Evolutionary conservation across 139 green algal species (phyloP).

Genomic region (Closterium sp.): DNA sequence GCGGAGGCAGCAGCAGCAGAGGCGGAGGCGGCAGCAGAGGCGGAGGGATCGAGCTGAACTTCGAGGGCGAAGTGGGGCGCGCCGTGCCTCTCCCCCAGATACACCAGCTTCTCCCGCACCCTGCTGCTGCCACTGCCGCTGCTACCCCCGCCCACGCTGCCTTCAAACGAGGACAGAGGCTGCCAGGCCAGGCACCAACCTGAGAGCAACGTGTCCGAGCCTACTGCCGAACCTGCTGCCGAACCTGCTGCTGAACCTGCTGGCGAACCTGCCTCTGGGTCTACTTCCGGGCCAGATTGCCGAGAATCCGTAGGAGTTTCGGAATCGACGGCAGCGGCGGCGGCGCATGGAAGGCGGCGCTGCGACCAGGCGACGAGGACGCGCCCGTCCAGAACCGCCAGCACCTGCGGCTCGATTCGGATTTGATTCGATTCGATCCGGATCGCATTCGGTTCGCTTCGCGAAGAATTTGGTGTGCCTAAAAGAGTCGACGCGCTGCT

Average conservation of each 20-base stretch:
- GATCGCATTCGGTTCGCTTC: neutral
- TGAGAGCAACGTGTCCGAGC: neutral
- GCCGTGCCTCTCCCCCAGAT: slow-evolving; percentile 21
- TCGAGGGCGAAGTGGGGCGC: slow-evolving; percentile 23
- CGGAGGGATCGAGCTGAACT: neutral
- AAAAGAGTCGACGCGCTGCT: neutral
- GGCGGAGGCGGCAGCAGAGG: neutral
- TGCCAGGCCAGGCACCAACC: neutral
- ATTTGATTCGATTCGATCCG: neutral
- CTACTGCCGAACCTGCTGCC: neutral
- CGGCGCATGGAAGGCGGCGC: neutral
- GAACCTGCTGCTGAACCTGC: too few species aligned
- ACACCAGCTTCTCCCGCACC: slow-evolving; percentile 14
- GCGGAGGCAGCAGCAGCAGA: neutral
- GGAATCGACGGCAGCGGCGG: neutral
- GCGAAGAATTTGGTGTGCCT: neutral
- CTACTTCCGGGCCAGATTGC: too few species aligned
- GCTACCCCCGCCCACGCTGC: neutral
- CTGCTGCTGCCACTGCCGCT: neutral
- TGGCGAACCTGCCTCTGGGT: too few species aligned
- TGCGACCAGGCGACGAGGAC: neutral
- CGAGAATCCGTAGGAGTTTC: too few species aligned
- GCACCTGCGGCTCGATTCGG: neutral
- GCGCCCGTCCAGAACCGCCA: neutral
- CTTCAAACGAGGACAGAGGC: neutral